These are phyloP conservation scores for Podaxis sp. DNA, from an alignment of 768 basidiomycete species.

Conservation along the genomic window DNA sequence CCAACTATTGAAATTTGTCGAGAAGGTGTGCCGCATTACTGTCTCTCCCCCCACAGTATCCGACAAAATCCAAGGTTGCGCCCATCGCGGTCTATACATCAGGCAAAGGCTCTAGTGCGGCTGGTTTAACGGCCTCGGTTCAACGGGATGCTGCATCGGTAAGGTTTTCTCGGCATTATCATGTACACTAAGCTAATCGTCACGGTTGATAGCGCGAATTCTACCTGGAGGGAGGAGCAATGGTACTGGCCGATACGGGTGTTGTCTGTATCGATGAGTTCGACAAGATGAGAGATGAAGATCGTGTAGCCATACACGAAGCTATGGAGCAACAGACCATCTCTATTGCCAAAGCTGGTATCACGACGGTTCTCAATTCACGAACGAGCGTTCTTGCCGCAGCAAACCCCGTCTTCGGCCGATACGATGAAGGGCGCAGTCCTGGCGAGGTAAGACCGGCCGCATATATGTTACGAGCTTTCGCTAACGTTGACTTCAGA, in stretches of 20 bases:
- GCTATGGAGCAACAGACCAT: slow-evolving; percentile 99
- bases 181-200: slow-evolving; percentile 11
- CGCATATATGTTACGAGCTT: not conserved
- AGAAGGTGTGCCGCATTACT: slow-evolving; percentile 58
- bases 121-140: slow-evolving; percentile 96
- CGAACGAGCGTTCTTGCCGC: slow-evolving; percentile 95
- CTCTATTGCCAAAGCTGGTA: slow-evolving; percentile 98
- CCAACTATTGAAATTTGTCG: slow-evolving; percentile 97
- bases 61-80: slow-evolving; percentile 61
- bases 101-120: slow-evolving; percentile 97
- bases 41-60: slow-evolving; percentile 3
- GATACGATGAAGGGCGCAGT: slow-evolving; percentile 95
- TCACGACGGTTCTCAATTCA: slow-evolving; percentile 96
- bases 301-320: slow-evolving; percentile 98
- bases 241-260: slow-evolving; percentile 98
- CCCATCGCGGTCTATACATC: slow-evolving; percentile 99
- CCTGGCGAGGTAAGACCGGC: slow-evolving; percentile 75
- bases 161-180: slow-evolving; percentile 23
- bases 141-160: slow-evolving; percentile 92
- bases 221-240: slow-evolving; percentile 97
- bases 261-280: slow-evolving; percentile 99
- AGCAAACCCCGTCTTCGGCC: slow-evolving; percentile 96
- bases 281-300: slow-evolving; percentile 99
- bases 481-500: slow-evolving; percentile 39
- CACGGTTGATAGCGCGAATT: slow-evolving; percentile 76